phyloP scores from a whole-genome alignment of 164 flowering plant genomes.

The Vitis riparia region DNA sequence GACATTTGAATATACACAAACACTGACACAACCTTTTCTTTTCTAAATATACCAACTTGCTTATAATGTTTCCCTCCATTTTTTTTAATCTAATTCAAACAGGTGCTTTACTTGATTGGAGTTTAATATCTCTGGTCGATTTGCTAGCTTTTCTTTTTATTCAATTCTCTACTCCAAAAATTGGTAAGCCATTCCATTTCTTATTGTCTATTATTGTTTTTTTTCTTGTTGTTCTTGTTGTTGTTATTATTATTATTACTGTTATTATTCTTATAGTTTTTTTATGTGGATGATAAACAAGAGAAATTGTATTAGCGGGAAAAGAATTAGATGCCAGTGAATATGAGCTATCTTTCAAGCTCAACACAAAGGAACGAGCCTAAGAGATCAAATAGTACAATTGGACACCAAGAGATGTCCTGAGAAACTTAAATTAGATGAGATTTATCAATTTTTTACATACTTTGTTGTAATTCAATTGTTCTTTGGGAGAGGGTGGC shows the following conservation, averaged over 20 bases:
- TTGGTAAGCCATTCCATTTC: constrained; percentile 31
- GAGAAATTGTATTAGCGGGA: too few relatives aligned
- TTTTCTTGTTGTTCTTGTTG: background rate
- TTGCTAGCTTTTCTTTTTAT: constrained; percentile 32
- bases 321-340: too few relatives aligned
- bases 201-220: background rate
- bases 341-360: too few relatives aligned
- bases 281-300: too few relatives aligned
- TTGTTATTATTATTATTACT: too few relatives aligned
- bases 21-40: background rate
- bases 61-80: background rate
- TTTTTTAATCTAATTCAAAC: constrained; percentile 21
- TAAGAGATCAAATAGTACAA: too few relatives aligned
- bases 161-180: constrained; percentile 46
- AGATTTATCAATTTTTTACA: background rate
- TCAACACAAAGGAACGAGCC: too few relatives aligned
- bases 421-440: too few relatives aligned
- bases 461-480: background rate
- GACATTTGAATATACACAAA: too few relatives aligned
- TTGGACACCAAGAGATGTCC: too few relatives aligned
- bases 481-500: background rate
- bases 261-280: too few relatives aligned
- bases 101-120: constrained; percentile 60
- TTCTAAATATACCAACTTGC: background rate
- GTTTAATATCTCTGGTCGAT: constrained; percentile 37